These are phyloP conservation scores for Saturnispora kantuleensis DNA, from an alignment of 805 yeast species.

Conservation along the genomic window DNA sequence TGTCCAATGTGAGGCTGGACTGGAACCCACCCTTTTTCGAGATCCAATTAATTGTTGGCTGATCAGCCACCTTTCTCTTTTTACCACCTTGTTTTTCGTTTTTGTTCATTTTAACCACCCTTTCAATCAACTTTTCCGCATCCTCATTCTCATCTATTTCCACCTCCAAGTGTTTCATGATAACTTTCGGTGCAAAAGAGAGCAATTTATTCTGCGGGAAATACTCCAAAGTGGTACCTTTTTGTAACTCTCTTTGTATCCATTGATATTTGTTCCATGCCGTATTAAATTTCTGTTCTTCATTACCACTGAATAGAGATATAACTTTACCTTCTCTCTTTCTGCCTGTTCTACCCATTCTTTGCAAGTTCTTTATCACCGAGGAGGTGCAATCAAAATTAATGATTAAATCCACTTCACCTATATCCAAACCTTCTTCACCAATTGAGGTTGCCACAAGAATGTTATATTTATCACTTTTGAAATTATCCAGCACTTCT, in stretches of 20 bases:
- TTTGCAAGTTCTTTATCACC: constrained; percentile 85
- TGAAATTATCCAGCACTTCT: constrained; percentile 64
- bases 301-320: constrained; percentile 66
- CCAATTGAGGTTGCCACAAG: constrained; percentile 96
- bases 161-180: constrained; percentile 34
- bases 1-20: constrained; percentile 30
- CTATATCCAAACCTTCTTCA: constrained; percentile 97
- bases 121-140: not conserved
- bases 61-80: constrained; percentile 23
- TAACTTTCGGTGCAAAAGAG: constrained; percentile 55
- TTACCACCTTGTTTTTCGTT: constrained; percentile 11
- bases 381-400: constrained; percentile 91
- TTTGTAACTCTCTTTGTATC: constrained; percentile 60
- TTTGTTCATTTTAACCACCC: not conserved
- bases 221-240: constrained; percentile 3
- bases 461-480: constrained; percentile 61
- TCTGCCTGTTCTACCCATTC: constrained; percentile 98
- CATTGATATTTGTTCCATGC: constrained; percentile 77
- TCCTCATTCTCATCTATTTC: constrained; percentile 8
- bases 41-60: constrained; percentile 1
- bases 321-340: constrained; percentile 80
- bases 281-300: constrained; percentile 66
- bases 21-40: constrained; percentile 41
- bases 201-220: constrained; percentile 37
- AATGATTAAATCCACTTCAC: constrained; percentile 90